A percentile compares a stretch with the other conserved stretches of the same genome.
Conservation (phyloP, 352 stramenopile genomes). For the Phytophthora nicotianae region DNA sequence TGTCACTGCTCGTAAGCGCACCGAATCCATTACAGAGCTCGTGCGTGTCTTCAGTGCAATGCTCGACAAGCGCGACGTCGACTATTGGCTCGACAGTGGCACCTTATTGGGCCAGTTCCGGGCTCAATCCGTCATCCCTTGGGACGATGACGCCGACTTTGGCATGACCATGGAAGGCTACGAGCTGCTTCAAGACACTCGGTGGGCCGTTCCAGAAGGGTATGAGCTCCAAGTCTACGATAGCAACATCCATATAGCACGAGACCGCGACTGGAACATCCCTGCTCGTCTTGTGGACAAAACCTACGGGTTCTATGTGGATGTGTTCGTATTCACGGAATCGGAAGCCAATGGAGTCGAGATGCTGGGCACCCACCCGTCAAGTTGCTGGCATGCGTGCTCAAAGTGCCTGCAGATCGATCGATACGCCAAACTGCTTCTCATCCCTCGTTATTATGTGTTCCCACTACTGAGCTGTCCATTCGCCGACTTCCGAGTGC, state of each 20-base stretch:
- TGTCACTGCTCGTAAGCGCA: constrained; percentile 44
- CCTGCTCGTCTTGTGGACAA: constrained; percentile 64
- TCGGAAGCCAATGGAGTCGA: constrained; percentile 33
- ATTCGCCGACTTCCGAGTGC: constrained; percentile 51
- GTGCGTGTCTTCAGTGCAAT: constrained; percentile 47
- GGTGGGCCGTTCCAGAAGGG: constrained; percentile 29
- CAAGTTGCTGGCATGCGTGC: constrained; percentile 52
- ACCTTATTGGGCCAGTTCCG: constrained; percentile 63
- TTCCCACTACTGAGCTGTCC: constrained; percentile 53
- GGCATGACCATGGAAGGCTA: constrained; percentile 53
- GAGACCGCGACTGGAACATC: constrained; percentile 58
- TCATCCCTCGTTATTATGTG: constrained; percentile 51
- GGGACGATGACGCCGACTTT: constrained; percentile 63
- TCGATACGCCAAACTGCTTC: constrained; percentile 34
- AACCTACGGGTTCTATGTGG: constrained; percentile 64
- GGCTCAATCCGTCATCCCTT: constrained; percentile 53
- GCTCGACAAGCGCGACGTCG: constrained; percentile 46
- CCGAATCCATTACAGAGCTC: constrained; percentile 43
- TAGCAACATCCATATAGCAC: constrained; percentile 38
- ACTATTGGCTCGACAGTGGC: constrained; percentile 77
- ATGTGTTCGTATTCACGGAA: constrained; percentile 65
- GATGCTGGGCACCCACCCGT: constrained; percentile 47
- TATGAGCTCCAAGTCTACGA: constrained; percentile 63
- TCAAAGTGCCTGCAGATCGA: constrained; percentile 47
- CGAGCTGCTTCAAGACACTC: constrained; percentile 37